These are phyloP conservation scores for Heliamphora exappendiculata DNA, from an alignment of 148 eudicot genomes.

Conservation along the genomic window DNA sequence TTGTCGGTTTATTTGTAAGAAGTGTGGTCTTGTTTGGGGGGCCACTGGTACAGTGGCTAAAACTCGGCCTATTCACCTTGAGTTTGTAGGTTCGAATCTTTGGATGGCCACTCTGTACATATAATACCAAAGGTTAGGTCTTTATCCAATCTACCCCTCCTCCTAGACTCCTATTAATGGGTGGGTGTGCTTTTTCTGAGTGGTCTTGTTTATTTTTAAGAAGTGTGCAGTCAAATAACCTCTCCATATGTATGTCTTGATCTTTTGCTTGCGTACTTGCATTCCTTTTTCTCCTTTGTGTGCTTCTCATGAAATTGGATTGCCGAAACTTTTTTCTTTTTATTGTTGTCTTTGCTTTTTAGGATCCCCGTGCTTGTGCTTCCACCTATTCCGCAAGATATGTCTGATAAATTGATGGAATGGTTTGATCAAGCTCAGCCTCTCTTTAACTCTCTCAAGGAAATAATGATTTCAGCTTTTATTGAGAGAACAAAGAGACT, in stretches of 20 bases:
- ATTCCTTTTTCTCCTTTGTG: neutral
- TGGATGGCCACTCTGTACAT: too few relatives aligned
- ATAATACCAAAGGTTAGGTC: too few relatives aligned
- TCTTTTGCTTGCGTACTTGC: neutral
- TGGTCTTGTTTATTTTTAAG: neutral
- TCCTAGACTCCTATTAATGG: too few relatives aligned
- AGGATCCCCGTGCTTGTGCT: constrained; percentile 86
- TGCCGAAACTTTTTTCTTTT: neutral
- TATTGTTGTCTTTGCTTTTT: constrained; percentile 8
- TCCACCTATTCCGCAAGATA: constrained; percentile 80
- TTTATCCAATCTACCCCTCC: too few relatives aligned
- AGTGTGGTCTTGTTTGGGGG: neutral
- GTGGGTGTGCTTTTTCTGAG: too few relatives aligned
- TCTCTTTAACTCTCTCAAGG: constrained; percentile 60
- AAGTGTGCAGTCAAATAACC: neutral
- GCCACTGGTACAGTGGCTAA: too few relatives aligned
- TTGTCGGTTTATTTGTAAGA: neutral
- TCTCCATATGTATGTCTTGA: neutral
- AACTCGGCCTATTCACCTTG: too few relatives aligned
- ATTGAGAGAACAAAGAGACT: constrained; percentile 56
- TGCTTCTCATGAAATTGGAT: constrained; percentile 9
- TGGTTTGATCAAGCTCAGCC: constrained; percentile 68
- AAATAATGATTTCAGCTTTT: constrained; percentile 53
- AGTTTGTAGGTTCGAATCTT: too few relatives aligned
- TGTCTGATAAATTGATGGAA: constrained; percentile 62